Evolutionary conservation across 768 basidiomycete genomes (phyloP).

Genomic region (Hericium alpestre): DNA sequence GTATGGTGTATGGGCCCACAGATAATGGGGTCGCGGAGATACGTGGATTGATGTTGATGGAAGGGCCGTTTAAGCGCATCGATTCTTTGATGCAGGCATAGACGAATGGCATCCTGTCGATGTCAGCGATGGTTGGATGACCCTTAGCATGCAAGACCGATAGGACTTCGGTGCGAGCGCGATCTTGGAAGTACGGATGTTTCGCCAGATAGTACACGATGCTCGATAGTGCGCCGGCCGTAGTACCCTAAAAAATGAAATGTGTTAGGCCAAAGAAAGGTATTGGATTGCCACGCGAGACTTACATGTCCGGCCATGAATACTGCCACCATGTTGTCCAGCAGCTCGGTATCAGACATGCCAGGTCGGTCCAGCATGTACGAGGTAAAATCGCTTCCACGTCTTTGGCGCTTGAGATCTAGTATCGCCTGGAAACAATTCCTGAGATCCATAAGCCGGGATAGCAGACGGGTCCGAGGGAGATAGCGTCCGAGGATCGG

Average conservation of each 20-base stretch:
- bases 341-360: neutral
- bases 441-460: neutral
- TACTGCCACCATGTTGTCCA: neutral
- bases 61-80: neutral
- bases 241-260: neutral
- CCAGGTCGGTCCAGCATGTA: slow-evolving; percentile 4
- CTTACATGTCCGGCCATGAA: neutral
- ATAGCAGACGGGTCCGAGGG: neutral
- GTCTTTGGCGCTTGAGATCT: slow-evolving; percentile 4
- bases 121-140: neutral
- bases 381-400: slow-evolving; percentile 6
- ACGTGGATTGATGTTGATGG: neutral
- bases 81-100: neutral
- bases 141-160: neutral
- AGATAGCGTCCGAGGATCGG: slow-evolving; percentile 7
- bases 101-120: neutral
- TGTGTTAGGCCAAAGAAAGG: neutral
- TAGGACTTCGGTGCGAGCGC: neutral
- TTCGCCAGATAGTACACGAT: neutral
- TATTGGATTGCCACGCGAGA: neutral
- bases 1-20: neutral
- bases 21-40: neutral
- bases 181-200: neutral
- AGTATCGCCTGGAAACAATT: neutral
- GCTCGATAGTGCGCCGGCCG: neutral